A percentile compares a stretch with the other conserved stretches of the same genome.
These are phyloP conservation scores for Cryptosporidium baileyi DNA, from an alignment of 169 alveolate species.

Conservation along the genomic window DNA sequence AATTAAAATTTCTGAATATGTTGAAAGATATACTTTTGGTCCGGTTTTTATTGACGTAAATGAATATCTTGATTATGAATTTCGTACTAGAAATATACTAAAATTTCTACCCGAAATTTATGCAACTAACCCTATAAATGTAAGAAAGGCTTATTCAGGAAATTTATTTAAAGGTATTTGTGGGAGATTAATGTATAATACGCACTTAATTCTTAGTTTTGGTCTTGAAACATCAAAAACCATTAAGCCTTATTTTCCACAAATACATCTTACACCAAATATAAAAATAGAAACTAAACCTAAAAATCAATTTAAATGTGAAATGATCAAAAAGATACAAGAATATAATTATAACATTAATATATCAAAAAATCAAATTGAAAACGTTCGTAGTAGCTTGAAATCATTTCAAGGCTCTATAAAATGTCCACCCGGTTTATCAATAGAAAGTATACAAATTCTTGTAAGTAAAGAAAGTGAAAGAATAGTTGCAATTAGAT, in stretches of 20 bases:
- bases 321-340: background rate
- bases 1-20: background rate
- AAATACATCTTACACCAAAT: background rate
- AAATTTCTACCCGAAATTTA: constrained; percentile 26
- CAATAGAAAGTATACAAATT: constrained; percentile 32
- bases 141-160: constrained; percentile 22
- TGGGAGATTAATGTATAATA: constrained; percentile 35
- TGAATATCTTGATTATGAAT: constrained; percentile 22
- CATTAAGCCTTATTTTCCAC: constrained; percentile 42
- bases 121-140: constrained; percentile 20
- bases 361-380: background rate
- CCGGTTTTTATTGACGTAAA: constrained; percentile 33
- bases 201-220: constrained; percentile 2
- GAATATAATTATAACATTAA: background rate
- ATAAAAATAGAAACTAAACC: background rate
- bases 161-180: constrained; percentile 24
- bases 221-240: constrained; percentile 41
- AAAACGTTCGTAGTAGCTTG: constrained; percentile 20
- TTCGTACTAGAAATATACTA: constrained; percentile 18
- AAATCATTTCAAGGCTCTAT: constrained; percentile 51
- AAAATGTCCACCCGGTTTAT: constrained; percentile 44
- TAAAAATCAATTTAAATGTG: background rate
- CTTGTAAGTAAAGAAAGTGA: background rate
- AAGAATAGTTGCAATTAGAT: background rate
- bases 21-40: constrained; percentile 61